These are phyloP conservation scores for Cadophora gregata DNA, from an alignment of 2,329 filamentous ascomycete species.

Conservation along the genomic window DNA sequence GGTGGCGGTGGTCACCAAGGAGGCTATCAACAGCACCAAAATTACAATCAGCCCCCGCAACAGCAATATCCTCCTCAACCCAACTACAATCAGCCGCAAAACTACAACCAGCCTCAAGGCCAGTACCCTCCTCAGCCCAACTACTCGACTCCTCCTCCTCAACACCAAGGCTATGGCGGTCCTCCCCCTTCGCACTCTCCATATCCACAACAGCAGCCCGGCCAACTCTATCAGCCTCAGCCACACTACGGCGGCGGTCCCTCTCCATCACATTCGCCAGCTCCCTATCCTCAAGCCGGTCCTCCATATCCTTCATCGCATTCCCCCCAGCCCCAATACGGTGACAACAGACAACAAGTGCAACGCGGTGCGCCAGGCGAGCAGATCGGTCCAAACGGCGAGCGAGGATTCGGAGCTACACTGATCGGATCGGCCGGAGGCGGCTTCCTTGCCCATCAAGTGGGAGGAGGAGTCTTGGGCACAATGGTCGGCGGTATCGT, in stretches of 20 bases:
- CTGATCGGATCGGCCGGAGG: constrained; percentile 58
- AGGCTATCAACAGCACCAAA: constrained; percentile 28
- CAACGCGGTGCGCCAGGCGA: constrained; percentile 35
- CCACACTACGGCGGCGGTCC: constrained; percentile 37
- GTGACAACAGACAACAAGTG: constrained; percentile 28
- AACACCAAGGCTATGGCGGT: constrained; percentile 28
- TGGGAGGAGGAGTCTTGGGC: constrained; percentile 59
- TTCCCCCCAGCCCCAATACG: constrained; percentile 28
- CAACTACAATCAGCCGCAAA: constrained; percentile 31
- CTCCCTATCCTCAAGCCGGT: constrained; percentile 20
- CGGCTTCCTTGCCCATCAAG: constrained; percentile 59
- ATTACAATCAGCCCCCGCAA: constrained; percentile 28
- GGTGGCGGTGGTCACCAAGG: constrained; percentile 24
- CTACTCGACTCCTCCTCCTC: constrained; percentile 30
- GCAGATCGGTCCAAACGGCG: constrained; percentile 48
- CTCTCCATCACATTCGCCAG: constrained; percentile 33
- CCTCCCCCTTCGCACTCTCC: constrained; percentile 27
- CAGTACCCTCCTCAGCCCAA: constrained; percentile 33
- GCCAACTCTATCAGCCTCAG: constrained; percentile 36
- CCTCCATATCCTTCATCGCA: constrained; percentile 17
- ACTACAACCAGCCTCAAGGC: constrained; percentile 30
- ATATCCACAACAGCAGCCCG: constrained; percentile 24
- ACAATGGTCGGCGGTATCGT: constrained; percentile 58
- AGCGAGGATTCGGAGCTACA: constrained; percentile 61
- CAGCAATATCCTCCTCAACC: constrained; percentile 33